Conservation (phyloP, 768 basidiomycete species). For the Myochromella boudieri region DNA sequence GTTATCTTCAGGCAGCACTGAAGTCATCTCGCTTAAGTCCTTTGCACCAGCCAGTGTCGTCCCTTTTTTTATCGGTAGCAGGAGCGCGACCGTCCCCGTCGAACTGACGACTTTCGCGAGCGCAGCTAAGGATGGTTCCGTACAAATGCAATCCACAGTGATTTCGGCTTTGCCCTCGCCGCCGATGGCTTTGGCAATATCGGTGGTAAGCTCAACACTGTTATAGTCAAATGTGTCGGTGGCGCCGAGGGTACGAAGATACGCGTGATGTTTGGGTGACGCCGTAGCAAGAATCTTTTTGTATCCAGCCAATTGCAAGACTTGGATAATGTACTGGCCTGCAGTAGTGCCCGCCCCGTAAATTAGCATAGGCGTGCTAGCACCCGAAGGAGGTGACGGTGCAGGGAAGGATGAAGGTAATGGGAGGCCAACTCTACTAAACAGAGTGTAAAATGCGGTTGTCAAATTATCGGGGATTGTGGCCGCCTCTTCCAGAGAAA, state of each 20-base stretch:
- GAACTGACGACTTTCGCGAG: conserved; percentile 38
- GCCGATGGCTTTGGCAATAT: conserved; percentile 27
- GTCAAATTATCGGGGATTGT: conserved; percentile 43
- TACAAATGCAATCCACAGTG: conserved; percentile 32
- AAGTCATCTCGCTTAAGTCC: conserved; percentile 26
- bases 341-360: conserved; percentile 42
- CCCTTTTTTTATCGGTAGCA: conserved; percentile 49
- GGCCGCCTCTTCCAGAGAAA: conserved; percentile 37
- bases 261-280: conserved; percentile 25
- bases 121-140: conserved; percentile 31
- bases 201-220: conserved; percentile 24
- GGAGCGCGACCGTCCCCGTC: conserved; percentile 38
- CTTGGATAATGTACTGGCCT: conserved; percentile 34
- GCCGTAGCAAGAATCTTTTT: conserved; percentile 39
- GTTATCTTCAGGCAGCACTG: conserved; percentile 31
- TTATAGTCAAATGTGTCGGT: conserved; percentile 35
- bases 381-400: conserved; percentile 23
- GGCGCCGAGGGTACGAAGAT: conserved; percentile 32
- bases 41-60: conserved; percentile 32
- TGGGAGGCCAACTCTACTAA: conserved; percentile 33
- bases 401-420: conserved; percentile 30
- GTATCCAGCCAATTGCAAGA: conserved; percentile 38
- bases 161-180: conserved; percentile 25
- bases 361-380: conserved; percentile 34
- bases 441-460: conserved; percentile 37